These are phyloP conservation scores for Linum usitatissimum DNA, from an alignment of 345 rosid species.

Conservation along the genomic window DNA sequence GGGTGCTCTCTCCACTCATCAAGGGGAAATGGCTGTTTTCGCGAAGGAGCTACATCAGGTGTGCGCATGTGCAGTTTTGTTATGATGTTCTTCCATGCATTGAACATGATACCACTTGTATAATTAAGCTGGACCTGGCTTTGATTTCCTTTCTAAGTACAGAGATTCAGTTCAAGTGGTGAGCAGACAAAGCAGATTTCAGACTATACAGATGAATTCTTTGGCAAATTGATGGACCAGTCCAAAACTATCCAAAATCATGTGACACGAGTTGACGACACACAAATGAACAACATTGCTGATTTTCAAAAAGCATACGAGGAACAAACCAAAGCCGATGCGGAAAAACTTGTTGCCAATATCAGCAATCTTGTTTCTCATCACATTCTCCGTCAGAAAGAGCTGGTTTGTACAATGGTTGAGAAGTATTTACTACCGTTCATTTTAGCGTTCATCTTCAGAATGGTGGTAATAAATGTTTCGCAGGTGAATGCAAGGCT, in stretches of 20 bases:
- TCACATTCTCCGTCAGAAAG: slow-evolving; percentile 70
- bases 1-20: slow-evolving; percentile 51
- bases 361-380: slow-evolving; percentile 55
- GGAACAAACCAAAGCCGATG: slow-evolving; percentile 73
- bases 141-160: slow-evolving; percentile 4
- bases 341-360: slow-evolving; percentile 76
- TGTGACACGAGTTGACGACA: slow-evolving; percentile 45
- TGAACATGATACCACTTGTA: background rate
- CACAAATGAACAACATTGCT: slow-evolving; percentile 56
- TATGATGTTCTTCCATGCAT: background rate
- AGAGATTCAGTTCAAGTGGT: slow-evolving; percentile 58
- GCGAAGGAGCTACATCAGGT: slow-evolving; percentile 86
- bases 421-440: too few relatives aligned
- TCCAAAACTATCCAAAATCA: slow-evolving; percentile 46
- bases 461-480: background rate
- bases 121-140: background rate
- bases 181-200: slow-evolving; percentile 60
- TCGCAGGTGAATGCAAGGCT: slow-evolving; percentile 85
- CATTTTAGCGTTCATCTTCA: too few relatives aligned
- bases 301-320: slow-evolving; percentile 82
- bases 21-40: slow-evolving; percentile 73
- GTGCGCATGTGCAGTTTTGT: background rate
- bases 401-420: slow-evolving; percentile 40
- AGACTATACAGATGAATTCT: slow-evolving; percentile 47
- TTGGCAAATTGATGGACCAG: slow-evolving; percentile 56